Base-by-base conservation (phyloP, 2,329 filamentous ascomycete genomes). In the Colletotrichum incanum region DNA sequence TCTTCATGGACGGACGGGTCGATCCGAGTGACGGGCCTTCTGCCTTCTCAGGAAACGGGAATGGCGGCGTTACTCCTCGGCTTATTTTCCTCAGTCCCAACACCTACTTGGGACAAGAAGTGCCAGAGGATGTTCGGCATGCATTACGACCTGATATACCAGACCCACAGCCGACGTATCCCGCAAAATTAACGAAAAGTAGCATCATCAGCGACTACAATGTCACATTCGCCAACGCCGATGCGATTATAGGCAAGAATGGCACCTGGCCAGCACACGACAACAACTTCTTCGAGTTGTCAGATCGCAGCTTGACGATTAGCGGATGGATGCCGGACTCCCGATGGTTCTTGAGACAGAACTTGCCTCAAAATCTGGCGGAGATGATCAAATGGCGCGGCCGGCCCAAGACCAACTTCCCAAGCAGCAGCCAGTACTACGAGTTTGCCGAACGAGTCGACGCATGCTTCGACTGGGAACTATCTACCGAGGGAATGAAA, bases 381-480 rank as follows among this genome's bases (percentile, higher is more conserved):
- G 77, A 80, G n/a, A 80, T 84, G 76, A 74, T 75, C 62, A 78
- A 74, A 79, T 66, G 63, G 77, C 69, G 63, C 75, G 73, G 41
- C 23, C 28, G 52, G 23, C 54, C 56, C 20, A 55, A 56, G 18
- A 6, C 37, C 31, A 65, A 31, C 12, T 39, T 70, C 14, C 60
- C 69, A 12, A 55, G 49, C 37, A 66, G 66, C 47, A 60, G 43
- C 72, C 75, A 43, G 69, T 70, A 74, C 14, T 79, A 75, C 18
- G 73, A 71, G 23, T 84, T 84, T 63, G 73, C 76, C 39, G 73
- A 74, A 31, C 71, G 79, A 45, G 75, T 87, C 49, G 80, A 83
- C 39, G 81, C 81, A 11, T 86, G 85, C 61, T 79, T 82, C 41
- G 79, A 80, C 23, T 86, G 87, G 82, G 88, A 90, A 74, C 77